Evolutionary conservation across 2,329 filamentous ascomycete genomes (phyloP).

Genomic region (Tothia fuscella): DNA sequence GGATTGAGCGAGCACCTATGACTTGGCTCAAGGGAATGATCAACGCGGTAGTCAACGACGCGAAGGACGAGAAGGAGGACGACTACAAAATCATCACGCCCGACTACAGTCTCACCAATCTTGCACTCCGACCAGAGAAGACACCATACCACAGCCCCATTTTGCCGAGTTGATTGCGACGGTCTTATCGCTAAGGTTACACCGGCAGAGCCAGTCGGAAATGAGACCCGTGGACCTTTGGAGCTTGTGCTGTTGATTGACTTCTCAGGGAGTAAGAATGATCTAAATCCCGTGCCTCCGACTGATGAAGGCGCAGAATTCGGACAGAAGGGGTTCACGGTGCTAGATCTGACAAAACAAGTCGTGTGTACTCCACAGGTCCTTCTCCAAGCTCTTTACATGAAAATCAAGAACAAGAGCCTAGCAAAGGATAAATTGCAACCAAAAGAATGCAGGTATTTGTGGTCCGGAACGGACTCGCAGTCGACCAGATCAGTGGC

Average conservation of each 20-base stretch:
- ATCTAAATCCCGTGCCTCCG: slow-evolving; percentile 9
- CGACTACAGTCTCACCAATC: slow-evolving; percentile 4
- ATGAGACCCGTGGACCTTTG: slow-evolving; percentile 9
- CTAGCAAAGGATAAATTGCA: slow-evolving; percentile 10
- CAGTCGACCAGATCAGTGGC: slow-evolving; percentile 10
- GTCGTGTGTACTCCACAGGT: slow-evolving; percentile 10
- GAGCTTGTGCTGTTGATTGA: slow-evolving; percentile 11
- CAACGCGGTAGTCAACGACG: slow-evolving; percentile 7
- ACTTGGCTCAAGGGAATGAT: slow-evolving; percentile 4
- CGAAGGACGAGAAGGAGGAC: slow-evolving; percentile 7
- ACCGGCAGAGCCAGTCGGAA: slow-evolving; percentile 7
- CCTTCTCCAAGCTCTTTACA: slow-evolving; percentile 9
- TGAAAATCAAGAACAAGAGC: slow-evolving; percentile 10
- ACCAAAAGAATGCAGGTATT: slow-evolving; percentile 5
- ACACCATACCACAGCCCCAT: slow-evolving; percentile 2
- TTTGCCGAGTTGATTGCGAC: slow-evolving; percentile 7
- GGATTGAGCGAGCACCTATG: slow-evolving; percentile 6
- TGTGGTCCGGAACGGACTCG: slow-evolving; percentile 11
- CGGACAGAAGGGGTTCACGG: slow-evolving; percentile 11
- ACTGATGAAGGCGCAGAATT: slow-evolving; percentile 10
- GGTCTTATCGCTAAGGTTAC: slow-evolving; percentile 9
- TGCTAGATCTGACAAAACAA: slow-evolving; percentile 11
- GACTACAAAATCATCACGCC: slow-evolving; percentile 6
- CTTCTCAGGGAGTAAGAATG: slow-evolving; percentile 11
- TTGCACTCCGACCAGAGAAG: slow-evolving; percentile 6